Evolutionary conservation across 1,284 basidiomycete species (phyloP), one percentile per base, ranked within the genome.

Genomic region (Trichosporon asahii): DNA sequence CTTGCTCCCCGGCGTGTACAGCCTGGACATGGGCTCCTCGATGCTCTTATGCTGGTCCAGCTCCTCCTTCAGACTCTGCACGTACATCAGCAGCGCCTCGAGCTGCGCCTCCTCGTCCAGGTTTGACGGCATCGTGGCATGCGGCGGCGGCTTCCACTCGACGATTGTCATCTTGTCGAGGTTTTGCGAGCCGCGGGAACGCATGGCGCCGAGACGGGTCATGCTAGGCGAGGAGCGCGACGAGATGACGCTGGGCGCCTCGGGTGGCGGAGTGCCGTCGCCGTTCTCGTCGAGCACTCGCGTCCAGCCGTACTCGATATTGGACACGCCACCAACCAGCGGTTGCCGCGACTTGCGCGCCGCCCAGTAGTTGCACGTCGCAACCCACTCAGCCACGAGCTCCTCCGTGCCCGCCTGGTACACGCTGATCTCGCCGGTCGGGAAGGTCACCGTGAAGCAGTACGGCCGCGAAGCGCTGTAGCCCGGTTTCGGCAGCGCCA

Each of bases 301-400:
- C 79, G 90, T 95, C 96, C 96, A 99, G 11, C 96, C 96, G 78
- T 99, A 98, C 82, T 99, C 97, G 91, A 98, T 96, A 84, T 99
- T 99, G 64, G 93, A 95, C 1, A 98, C 94, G 33, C 95, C 96
- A 2, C 95, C 96, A 2, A 91, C 88, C 2, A 99, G 87, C 0
- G 96, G 96, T 78, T 97, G 94, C 76, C 95, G 94, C 82, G 92
- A 94, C 73, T 89, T 90, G 37, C 95, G 87, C 0, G 96, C 96
- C 0, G 96, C 94, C 95, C 95, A 98, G 82, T 98, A 98, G 84
- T 98, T 99, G 88, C 95, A 98, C 0, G 96, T 97, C 37, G 91
- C 90, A 8, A 98, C 95, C 96, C 96, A 99, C 82, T 99, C 96
- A 78, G 93, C 92, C 46, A 98, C 94, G 21, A 99, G 88, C 76